Evolutionary conservation across 2,329 filamentous ascomycete species (phyloP), one percentile per base, ranked within the genome.

Genomic region (Pseudopithomyces maydicus): DNA sequence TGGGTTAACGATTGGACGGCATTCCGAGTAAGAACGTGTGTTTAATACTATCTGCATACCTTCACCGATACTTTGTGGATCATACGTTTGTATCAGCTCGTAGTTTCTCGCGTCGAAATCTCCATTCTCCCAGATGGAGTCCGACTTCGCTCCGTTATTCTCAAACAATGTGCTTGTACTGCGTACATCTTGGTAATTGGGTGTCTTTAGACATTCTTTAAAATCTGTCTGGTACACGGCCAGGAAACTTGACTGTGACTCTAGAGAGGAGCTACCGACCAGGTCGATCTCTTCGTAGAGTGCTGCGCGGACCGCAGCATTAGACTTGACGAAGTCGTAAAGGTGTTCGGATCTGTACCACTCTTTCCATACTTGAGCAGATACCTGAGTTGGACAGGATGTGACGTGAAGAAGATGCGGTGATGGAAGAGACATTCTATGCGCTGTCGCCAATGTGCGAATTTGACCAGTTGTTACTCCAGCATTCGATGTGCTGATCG

Each of bases 341-440:
- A 51, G 22, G 36, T 50, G 33, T 15, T 50, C 33, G 35, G 35
- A 32, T 2, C 4, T 10, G 15, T 51, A 43, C 15, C 19, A 51
- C n/a, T 51, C 6, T 29, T 51, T 51, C 36, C 36, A 51, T 11
- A 23, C 33, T 22, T 35, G 23, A 17, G 17, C 8, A 12, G 32
- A 26, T 33, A 50, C 47, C 19, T 36, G 32, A 2, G 33, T 42
- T 32, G 22, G 38, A 19, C 22, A 36, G 2, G 48, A 51, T 10
- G 36, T 51, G 17, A 51, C 38, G 29, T 51, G 48, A 20, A 50
- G 33, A 33, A 51, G 36, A 23, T 51, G 42, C 8, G 48, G 48
- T 26, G 48, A 8, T 41, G 48, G 14, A 12, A 22, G 14, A 7
- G 42, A 7, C 42, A 44, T 44, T 15, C 8, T 44, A 3, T 8